Percentiles rank a stretch among this genome's conserved stretches.
Conservation (phyloP, 371 early-diverging fungal genomes). For the Mucor irregularis region DNA sequence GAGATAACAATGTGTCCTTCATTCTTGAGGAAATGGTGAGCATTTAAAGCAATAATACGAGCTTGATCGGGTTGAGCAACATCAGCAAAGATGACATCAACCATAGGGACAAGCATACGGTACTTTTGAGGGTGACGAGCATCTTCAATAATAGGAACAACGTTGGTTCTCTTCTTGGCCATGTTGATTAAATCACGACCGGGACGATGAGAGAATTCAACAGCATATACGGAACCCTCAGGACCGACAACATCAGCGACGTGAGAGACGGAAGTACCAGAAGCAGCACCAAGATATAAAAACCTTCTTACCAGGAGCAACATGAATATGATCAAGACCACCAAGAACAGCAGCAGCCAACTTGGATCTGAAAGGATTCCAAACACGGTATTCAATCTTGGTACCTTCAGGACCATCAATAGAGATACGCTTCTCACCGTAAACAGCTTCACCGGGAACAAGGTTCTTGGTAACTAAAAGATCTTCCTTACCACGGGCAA, state of each 20-base stretch:
- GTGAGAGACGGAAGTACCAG: constrained; percentile 99
- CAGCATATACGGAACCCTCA: constrained; percentile 98
- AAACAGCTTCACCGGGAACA: constrained; percentile 98
- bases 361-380: constrained; percentile 99
- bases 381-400: constrained; percentile 99
- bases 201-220: constrained; percentile 99
- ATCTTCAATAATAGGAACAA: constrained; percentile 99
- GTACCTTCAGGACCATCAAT: constrained; percentile 94
- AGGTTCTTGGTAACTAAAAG: constrained; percentile 98
- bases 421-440: constrained; percentile 99
- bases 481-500: constrained; percentile 99
- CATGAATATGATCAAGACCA: constrained; percentile 97
- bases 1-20: constrained; percentile 98
- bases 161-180: constrained; percentile 99
- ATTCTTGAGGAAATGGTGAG: constrained; percentile 99
- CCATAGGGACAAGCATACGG: constrained; percentile 99
- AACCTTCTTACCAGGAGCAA: constrained; percentile 98
- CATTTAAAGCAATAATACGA: constrained; percentile 99
- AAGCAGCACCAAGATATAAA: constrained; percentile 99
- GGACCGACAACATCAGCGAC: constrained; percentile 99
- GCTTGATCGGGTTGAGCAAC: constrained; percentile 99
- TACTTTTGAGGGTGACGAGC: constrained; percentile 99
- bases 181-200: constrained; percentile 99
- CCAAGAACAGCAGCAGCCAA: constrained; percentile 99
- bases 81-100: constrained; percentile 99